Evolutionary conservation across 371 early-diverging fungal genomes (phyloP), one percentile per base, ranked within the genome.

Genomic region (Zopfochytrium polystomum): DNA sequence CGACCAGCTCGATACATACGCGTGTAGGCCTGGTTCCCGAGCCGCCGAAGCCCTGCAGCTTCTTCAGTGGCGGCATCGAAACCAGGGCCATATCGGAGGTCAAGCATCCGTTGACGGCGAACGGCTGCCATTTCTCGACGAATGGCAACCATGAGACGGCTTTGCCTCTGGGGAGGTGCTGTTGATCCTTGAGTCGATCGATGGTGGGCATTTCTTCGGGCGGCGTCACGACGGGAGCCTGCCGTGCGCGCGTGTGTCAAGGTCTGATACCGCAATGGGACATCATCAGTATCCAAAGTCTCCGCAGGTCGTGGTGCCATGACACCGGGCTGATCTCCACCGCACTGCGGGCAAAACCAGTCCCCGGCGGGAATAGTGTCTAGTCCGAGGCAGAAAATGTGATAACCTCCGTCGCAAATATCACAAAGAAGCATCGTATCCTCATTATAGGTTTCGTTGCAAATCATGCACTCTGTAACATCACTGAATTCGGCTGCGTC

Each of bases 401-500:
- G 56, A 46, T 13, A 56, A 4, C 45, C 56, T 18, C 18, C 9
- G 46, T 56, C 45, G 30, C 56, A 56, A 30, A 15, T 42, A 45
- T 56, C 56, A 45, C 56, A 56, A 11, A 44, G 30, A 26, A 56
- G 6, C 56, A 56, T 45, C 30, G 45, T 33, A 11, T 56, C 56
- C n/a, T 43, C 56, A n/a, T 11, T 42, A n/a, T 13, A 11, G n/a
- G 42, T 42, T n/a, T n/a, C n/a, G 11, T n/a, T n/a, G n/a, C 42
- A 42, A 13, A 42, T 42, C 42, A 42, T 42, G 42, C 42, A 42
- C 42, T 42, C 42, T n/a, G n/a, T n/a, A n/a, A n/a, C n/a, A n/a
- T n/a, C n/a, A n/a, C n/a, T n/a, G n/a, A 42, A n/a, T 11, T 42
- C 42, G 11, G 11, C 42, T n/a, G 11, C 42, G 42, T 42, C 42